Base-by-base conservation (phyloP, 805 yeast genomes). In the Wickerhamiella kurtzmanii region DNA sequence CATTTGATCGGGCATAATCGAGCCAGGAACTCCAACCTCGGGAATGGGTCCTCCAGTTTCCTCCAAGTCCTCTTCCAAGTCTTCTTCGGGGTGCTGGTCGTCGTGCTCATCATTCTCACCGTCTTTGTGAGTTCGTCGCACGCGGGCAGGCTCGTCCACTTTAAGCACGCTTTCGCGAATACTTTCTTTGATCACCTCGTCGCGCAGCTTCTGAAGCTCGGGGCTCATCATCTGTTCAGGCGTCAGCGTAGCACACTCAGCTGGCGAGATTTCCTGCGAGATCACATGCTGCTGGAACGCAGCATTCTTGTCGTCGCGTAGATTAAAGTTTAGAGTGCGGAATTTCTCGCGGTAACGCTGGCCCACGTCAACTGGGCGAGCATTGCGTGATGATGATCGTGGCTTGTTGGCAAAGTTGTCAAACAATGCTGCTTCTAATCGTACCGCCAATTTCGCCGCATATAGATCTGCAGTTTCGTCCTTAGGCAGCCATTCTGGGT, bases 111-210 rank as follows among this genome's bases (percentile, higher is more conserved):
- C 71, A n/a, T 82, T 61, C 58, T 82, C 88, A 51, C 87, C 95
- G 21, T 96, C 95, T 61, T 82, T 83, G 60, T 86, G 95, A 2
- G 95, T 84, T 56, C 86, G 72, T 54, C 85, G 71, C 53, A 84
- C 76, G 41, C 79, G 72, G 16, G 86, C 86, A 28, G 70, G 76
- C 37, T 69, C 73, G 35, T 74, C 76, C 20, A 64, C 71, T 39
- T 79, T 78, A 44, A 87, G 64, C 13, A 87, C 82, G 16, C 82
- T 72, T 47, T 81, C 79, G 22, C 77, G 70, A 46, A 83, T 75
- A 32, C 80, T 74, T 60, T 82, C 82, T 49, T 75, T 75, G 44
- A 81, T 74, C 9, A 83, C 84, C 43, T 75, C 75, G 52, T 79
- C 82, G 16, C 87, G 88, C 48, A 80, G 74, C 53, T 73, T 70